A percentile compares a stretch with the other conserved stretches of the same genome.
These are phyloP conservation scores for Rhizopogon rudus DNA, from an alignment of 768 basidiomycete species.

Conservation along the genomic window DNA sequence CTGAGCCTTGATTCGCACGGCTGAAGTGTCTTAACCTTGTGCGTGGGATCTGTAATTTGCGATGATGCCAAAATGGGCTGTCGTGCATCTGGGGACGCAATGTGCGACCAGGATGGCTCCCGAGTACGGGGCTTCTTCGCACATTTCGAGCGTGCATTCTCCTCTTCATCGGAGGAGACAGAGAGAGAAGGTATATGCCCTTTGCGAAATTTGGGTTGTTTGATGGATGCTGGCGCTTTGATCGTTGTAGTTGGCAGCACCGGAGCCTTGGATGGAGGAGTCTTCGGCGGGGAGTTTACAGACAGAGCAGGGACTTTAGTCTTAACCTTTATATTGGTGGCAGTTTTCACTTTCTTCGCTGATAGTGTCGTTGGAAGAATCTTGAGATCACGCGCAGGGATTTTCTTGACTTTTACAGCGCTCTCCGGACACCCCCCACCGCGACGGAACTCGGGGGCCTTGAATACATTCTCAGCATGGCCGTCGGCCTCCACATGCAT, in stretches of 20 bases:
- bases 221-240: slow-evolving; percentile 9
- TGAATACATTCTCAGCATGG: slow-evolving; percentile 5
- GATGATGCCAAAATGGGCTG: slow-evolving; percentile 11
- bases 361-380: not conserved
- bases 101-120: slow-evolving; percentile 29
- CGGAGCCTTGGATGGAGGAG: slow-evolving; percentile 18
- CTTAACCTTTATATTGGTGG: slow-evolving; percentile 1
- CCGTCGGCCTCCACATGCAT: slow-evolving; percentile 3
- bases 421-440: slow-evolving; percentile 12
- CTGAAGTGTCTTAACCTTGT: slow-evolving; percentile 7
- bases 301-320: not conserved
- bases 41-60: slow-evolving; percentile 15
- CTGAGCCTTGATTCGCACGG: slow-evolving; percentile 15
- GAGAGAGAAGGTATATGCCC: slow-evolving; percentile 37
- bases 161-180: slow-evolving; percentile 74
- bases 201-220: slow-evolving; percentile 24
- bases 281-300: slow-evolving; percentile 11
- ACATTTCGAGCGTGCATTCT: slow-evolving; percentile 52
- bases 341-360: not conserved
- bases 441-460: slow-evolving; percentile 6
- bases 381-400: slow-evolving; percentile 47
- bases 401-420: slow-evolving; percentile 33
- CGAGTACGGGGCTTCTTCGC: slow-evolving; percentile 56
- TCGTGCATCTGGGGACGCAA: slow-evolving; percentile 15
- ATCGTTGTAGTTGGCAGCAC: slow-evolving; percentile 9